A percentile compares a stretch with the other conserved stretches of the same genome.
Evolutionary conservation across 352 stramenopile genomes (phyloP).

Genomic region (Phytopythium aichiense): DNA sequence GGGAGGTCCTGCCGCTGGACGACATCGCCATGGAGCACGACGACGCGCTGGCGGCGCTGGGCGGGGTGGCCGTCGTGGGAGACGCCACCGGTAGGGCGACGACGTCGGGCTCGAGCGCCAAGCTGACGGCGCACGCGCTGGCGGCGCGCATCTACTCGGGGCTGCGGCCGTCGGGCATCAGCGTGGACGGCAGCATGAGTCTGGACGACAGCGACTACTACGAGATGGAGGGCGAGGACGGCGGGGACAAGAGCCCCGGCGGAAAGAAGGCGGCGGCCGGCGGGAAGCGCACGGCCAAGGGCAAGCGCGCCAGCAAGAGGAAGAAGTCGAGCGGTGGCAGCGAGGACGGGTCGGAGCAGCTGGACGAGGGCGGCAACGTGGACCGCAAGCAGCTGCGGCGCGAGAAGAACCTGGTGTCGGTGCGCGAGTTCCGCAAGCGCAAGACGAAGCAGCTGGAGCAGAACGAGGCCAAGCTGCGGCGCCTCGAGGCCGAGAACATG

Average conservation of each 20-base stretch:
- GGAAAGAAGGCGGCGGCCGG: neutral
- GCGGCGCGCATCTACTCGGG: slow-evolving; percentile 21
- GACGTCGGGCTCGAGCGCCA: neutral
- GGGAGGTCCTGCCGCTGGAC: slow-evolving; percentile 32
- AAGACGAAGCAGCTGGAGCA: slow-evolving; percentile 73
- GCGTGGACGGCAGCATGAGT: slow-evolving; percentile 12
- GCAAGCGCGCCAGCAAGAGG: slow-evolving; percentile 6
- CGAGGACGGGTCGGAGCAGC: slow-evolving; percentile 1
- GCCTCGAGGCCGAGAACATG: slow-evolving; percentile 71
- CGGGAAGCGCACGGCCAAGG: neutral
- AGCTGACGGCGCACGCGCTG: slow-evolving; percentile 11
- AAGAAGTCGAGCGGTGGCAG: slow-evolving; percentile 1
- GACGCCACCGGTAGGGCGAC: no score
- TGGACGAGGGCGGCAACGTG: slow-evolving; percentile 11
- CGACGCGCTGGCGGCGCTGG: slow-evolving; percentile 4
- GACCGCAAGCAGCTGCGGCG: slow-evolving; percentile 61
- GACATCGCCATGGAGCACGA: slow-evolving; percentile 31
- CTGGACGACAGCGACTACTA: slow-evolving; percentile 22
- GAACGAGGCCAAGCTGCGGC: slow-evolving; percentile 56
- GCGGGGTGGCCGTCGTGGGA: neutral
- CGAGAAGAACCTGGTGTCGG: slow-evolving; percentile 69
- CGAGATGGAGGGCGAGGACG: slow-evolving; percentile 14
- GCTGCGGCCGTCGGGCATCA: slow-evolving; percentile 5
- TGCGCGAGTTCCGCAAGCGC: slow-evolving; percentile 73
- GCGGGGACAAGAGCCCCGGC: neutral